Base-by-base conservation (phyloP, 805 yeast genomes). In the Pachysolen tannophilus region DNA sequence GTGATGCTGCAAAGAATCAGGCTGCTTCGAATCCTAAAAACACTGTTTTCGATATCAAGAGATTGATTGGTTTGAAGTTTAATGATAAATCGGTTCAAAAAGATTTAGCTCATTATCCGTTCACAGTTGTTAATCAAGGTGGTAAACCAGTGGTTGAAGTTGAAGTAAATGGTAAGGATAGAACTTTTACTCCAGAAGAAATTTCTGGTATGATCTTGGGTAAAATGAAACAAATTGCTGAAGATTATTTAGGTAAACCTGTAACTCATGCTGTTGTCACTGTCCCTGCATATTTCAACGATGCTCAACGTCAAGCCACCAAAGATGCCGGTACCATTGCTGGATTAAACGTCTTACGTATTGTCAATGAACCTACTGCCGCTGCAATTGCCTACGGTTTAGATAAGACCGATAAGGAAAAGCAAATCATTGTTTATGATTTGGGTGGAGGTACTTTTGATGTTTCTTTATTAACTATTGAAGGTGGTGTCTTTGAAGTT, bases 1-100 rank as follows among this genome's bases (percentile, higher is more conserved):
- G 96, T 63, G 96, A 87, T 66, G 95, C 97, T 49, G 97, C 97
- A 42, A 90, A 90, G 78, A 88, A 90, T 66, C 97, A 90, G 69
- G 95, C 95, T 38, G 95, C 97, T 47, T 83, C 88, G 79, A 90
- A 90, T 69, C 97, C 97, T 35, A 48, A 67, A 42, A 88, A 88
- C 74, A 88, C 97, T 30, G 88, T 88, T 42, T 88, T 88, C 54
- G 97, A 88, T 55, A 95, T 95, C 53, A 88, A 88, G 72, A 82
- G 97, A 69, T 75, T 88, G 58, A 88, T 88, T 58, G 94, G 94
- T 49, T 78, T 79, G 68, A 75, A 84, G 56, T 84, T 79, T 53
- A 61, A 65, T 46, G 96, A 88, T 53, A 71, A 78, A 32, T 90
- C 79, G 52, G 92, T 87, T 38, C 78, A 72, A 47, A 70, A 61